Base-by-base conservation (phyloP, 257 asterid species). In the Fraxinus excelsior region DNA sequence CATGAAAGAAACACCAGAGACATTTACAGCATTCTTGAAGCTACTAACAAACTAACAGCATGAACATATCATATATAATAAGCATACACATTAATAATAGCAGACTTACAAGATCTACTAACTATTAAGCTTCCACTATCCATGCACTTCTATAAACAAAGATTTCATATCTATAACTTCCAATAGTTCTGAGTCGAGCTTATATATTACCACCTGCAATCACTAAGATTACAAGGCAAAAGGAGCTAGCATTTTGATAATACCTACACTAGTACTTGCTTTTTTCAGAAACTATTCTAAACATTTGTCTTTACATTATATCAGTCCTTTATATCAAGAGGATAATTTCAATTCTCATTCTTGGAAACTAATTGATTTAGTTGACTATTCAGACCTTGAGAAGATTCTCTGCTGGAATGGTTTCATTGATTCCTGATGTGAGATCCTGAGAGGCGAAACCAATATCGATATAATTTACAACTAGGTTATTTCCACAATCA, bases 391-490 rank as follows among this genome's bases (percentile, higher is more conserved):
- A 56, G 86, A 95, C 98, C 99, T 91, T 95, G 76, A 95, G 96
- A 86, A 95, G 98, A 88, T 95, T 95, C 87, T 93, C 96, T 4
- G 99, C 99, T n/a, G 88, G 87, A 79, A 90, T 75, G 76, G 78
- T 78, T 77, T 87, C 82, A 74, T 58, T 72, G 42, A 73, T 66
- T 80, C 80, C 78, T 67, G 84, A 83, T 69, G 80, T 75, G 79
- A 83, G 79, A 82, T 73, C 87, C 99, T 94, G 92, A 18, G 44
- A 85, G 46, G 73, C 49, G 46, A 46, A 82, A 79, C n/a, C 72
- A 82, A 79, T 75, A 76, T 53, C 25, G n/a, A 76, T 78, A 65
- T 79, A 62, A 49, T 68, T 49, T 49, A n/a, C 64, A 42, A 53
- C 75, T 53, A 53, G 28, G 1, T 32, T 28, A 23, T 67, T 67